Conservation (phyloP, 2,329 filamentous ascomycete species). For the Helotiales sp. region DNA sequence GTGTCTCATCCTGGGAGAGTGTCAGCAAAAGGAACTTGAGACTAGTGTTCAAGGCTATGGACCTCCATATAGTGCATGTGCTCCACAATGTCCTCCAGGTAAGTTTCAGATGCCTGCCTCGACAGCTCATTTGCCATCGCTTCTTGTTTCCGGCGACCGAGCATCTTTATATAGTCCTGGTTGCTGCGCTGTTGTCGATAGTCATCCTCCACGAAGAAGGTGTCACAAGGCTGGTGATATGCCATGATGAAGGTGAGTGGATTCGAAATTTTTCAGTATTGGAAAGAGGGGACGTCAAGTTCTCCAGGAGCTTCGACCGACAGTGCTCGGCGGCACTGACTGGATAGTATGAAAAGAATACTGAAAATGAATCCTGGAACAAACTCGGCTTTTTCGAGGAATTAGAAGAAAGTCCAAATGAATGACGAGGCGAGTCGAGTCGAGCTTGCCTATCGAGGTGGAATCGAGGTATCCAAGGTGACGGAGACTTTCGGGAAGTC, state of each 20-base stretch:
- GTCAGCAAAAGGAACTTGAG: conserved; percentile 30
- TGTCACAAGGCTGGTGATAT: conserved; percentile 59
- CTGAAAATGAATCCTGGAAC: conserved; percentile 26
- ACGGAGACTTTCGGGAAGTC: conserved; percentile 23
- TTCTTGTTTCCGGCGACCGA: conserved; percentile 82
- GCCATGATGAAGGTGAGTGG: conserved; percentile 31
- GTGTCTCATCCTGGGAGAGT: conserved; percentile 67
- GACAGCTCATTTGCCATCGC: conserved; percentile 89
- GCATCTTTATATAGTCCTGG: conserved; percentile 74
- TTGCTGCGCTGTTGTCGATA: conserved; percentile 38
- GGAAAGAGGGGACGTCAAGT: conserved; percentile 38
- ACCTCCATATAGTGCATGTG: conserved; percentile 96
- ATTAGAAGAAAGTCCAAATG: conserved; percentile 37
- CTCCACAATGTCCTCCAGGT: conserved; percentile 88
- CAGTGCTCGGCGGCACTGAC: conserved; percentile 31
- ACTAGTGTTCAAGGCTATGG: conserved; percentile 23
- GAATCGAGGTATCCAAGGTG: conserved; percentile 23
- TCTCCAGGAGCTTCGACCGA: conserved; percentile 39
- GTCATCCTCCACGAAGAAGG: conserved; percentile 62
- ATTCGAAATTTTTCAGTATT: conserved; percentile 2
- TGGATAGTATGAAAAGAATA: conserved; percentile 31
- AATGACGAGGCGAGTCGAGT: conserved; percentile 25
- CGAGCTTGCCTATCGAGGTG: conserved; percentile 25
- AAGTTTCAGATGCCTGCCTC: conserved; percentile 80
- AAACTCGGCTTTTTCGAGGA: conserved; percentile 23